Conservation (phyloP, 331 rosid species). For the Saraca asoca region DNA sequence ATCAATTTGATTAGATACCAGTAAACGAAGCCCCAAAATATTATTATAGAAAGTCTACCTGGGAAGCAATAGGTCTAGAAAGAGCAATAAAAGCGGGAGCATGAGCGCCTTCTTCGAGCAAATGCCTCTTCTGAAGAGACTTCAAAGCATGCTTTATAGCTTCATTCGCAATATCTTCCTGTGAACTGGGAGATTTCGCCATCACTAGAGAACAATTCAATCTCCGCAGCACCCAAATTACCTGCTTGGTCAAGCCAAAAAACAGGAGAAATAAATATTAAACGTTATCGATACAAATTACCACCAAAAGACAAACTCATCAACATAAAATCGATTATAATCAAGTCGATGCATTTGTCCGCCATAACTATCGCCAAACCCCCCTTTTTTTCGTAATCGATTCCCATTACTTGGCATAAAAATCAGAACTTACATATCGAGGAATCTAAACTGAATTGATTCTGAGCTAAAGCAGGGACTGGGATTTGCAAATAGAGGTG, state of each 20-base stretch:
- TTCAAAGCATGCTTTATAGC: constrained; percentile 78
- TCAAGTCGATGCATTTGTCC: neutral
- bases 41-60: constrained; percentile 44
- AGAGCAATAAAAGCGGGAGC: constrained; percentile 76
- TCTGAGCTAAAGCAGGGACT: neutral
- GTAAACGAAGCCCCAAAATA: constrained; percentile 12
- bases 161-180: constrained; percentile 54
- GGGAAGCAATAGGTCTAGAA: constrained; percentile 61
- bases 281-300: neutral
- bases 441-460: neutral
- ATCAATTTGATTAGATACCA: neutral
- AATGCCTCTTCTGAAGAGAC: constrained; percentile 81
- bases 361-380: neutral
- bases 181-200: constrained; percentile 46
- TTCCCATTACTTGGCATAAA: no score
- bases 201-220: constrained; percentile 12
- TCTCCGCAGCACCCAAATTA: neutral
- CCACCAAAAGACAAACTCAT: neutral
- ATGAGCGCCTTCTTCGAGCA: constrained; percentile 92
- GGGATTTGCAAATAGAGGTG: constrained; percentile 9
- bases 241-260: constrained; percentile 7
- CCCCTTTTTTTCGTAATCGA: neutral
- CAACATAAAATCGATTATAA: neutral
- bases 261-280: neutral
- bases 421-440: constrained; percentile 32